These are phyloP conservation scores for Yamadazyma endophytica DNA, from an alignment of 805 yeast genomes.

Conservation along the genomic window DNA sequence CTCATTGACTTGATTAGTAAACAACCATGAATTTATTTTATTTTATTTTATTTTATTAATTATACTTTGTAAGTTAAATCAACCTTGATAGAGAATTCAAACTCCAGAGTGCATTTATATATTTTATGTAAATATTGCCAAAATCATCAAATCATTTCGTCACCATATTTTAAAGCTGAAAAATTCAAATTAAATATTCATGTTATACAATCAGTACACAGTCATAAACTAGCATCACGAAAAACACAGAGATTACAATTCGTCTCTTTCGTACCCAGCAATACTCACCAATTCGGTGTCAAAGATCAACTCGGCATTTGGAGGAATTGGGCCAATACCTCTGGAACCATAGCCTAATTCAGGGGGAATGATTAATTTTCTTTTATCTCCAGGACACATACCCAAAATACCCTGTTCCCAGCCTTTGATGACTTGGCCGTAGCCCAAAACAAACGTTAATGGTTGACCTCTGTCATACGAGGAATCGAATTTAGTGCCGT, in stretches of 20 bases:
- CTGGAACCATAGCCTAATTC: slow-evolving; percentile 70
- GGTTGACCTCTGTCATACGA: slow-evolving; percentile 65
- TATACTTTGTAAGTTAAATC: too few relatives aligned
- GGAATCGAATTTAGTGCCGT: slow-evolving; percentile 73
- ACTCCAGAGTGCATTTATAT: too few relatives aligned
- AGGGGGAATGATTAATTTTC: slow-evolving; percentile 77
- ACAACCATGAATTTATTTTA: too few relatives aligned
- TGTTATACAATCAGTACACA: too few relatives aligned
- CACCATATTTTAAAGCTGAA: too few relatives aligned
- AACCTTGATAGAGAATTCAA: too few relatives aligned
- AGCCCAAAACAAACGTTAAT: slow-evolving; percentile 67
- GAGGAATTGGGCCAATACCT: slow-evolving; percentile 77
- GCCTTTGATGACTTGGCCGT: slow-evolving; percentile 77
- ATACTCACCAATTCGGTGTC: slow-evolving; percentile 62
- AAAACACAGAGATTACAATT: slow-evolving; percentile 5
- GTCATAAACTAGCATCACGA: too few relatives aligned
- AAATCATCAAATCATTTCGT: too few relatives aligned
- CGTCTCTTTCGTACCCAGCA: slow-evolving; percentile 12
- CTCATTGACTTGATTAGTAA: too few relatives aligned
- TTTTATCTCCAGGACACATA: slow-evolving; percentile 87
- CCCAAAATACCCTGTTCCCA: slow-evolving; percentile 80
- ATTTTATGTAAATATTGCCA: too few relatives aligned
- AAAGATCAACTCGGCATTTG: slow-evolving; percentile 67
- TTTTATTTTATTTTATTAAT: too few relatives aligned
- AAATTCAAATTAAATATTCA: too few relatives aligned